phyloP scores from a whole-genome alignment of 495 filamentous ascomycete genomes.

The Astrocystis sublimbata region DNA sequence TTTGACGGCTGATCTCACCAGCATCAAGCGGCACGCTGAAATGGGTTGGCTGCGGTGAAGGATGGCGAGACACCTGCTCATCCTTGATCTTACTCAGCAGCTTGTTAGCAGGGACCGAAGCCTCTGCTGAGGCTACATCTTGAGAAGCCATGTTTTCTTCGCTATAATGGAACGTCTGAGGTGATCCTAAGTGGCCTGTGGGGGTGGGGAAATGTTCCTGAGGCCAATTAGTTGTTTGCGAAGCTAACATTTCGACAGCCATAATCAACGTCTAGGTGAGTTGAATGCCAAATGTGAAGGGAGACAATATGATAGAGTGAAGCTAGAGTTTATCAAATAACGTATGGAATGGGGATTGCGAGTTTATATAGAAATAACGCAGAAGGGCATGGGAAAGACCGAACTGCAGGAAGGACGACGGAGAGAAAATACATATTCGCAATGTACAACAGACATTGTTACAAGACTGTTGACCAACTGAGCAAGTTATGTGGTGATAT shows the following conservation, averaged over 20 bases:
- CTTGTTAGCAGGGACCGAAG: conserved; percentile 33
- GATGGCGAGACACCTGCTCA: conserved; percentile 48
- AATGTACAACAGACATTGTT: neutral
- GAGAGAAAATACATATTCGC: neutral
- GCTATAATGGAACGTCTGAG: conserved; percentile 23
- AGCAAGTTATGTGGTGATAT: neutral
- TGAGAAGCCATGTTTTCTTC: conserved; percentile 30
- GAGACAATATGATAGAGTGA: neutral
- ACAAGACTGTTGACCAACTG: neutral
- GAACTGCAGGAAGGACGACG: neutral
- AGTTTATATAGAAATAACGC: neutral
- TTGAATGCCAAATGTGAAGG: neutral
- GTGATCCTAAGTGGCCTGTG: conserved; percentile 39
- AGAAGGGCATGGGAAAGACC: neutral
- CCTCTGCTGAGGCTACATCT: conserved; percentile 16
- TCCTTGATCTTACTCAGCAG: conserved; percentile 38
- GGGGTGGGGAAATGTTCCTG: conserved; percentile 42
- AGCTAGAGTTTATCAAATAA: neutral
- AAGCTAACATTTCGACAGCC: conserved; percentile 37
- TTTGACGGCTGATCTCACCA: conserved; percentile 6
- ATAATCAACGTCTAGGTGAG: conserved; percentile 10
- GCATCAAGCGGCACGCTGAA: conserved; percentile 65
- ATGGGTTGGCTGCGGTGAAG: conserved; percentile 91
- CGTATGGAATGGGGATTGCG: neutral
- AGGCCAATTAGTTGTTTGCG: conserved; percentile 47